Base-by-base conservation (phyloP, 2,329 filamentous ascomycete genomes). In the Sarocladium oryzae region DNA sequence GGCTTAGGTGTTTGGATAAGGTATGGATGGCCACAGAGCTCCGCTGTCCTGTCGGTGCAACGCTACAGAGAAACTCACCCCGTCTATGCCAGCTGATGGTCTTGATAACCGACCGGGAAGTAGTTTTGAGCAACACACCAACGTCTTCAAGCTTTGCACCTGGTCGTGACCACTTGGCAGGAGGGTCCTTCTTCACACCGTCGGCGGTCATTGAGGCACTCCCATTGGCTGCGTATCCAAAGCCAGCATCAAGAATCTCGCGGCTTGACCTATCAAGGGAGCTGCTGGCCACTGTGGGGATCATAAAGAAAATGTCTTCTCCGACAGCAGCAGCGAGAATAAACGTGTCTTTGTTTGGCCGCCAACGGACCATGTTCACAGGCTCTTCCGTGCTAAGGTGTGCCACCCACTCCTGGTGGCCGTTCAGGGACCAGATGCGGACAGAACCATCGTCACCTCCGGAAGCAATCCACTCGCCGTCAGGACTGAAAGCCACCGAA, bases 381-480 rank as follows among this genome's bases (percentile, higher is more conserved):
- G 90, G 80, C 56, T 86, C 84, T 36, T 95, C 86, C 46, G 82
- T 81, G 58, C 84, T 88, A 49, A 97, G 72, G 65, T 85, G 88
- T 50, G 84, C 85, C 58, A 82, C 86, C 89, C 90, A 96, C 51
- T 95, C 77, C 67, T 96, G 88, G 54, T 91, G 85, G 30, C 90
- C 91, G 8, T 89, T 93, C 52, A 96, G 77, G 55, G 93, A 87
- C 91, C 92, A 97, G 21, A 99, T 81, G 52, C 91, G 82, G 21
- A 96, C 86, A 18, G 86, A 93, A 28, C 93, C 92, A 67, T 99
- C 95, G 60, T 97, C 91, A 45, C 93, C 93, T 61, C 92, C 93
- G 58, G 86, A 95, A 2, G 93, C 93, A 53, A 97, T 73, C 77
- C 85, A 96, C 54, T 85, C 77, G 37, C 93, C 90, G 36, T 84